Evolutionary conservation across 306 rosid genomes (phyloP), one percentile per base, ranked within the genome.

Genomic region (Carpinus viminea): DNA sequence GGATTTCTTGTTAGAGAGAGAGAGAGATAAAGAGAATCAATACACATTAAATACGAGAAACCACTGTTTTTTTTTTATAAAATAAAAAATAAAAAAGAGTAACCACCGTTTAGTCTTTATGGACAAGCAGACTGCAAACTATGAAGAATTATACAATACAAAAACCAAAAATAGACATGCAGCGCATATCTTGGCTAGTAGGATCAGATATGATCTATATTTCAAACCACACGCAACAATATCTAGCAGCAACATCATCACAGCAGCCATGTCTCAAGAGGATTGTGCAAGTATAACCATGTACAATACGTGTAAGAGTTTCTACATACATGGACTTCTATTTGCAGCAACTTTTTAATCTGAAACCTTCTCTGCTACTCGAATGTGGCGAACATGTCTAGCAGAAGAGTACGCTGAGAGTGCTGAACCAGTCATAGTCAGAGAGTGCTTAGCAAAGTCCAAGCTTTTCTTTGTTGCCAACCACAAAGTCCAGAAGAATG

Each of bases 401-500:
- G 84, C 87, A 78, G 88, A 68, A 45, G 97, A 75, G 78, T 84
- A 92, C 28, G 86, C 86, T 43, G 97, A 82, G 77, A 92, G 59
- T 54, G 85, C 90, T 4, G 97, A 86, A 69, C 94, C 80, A 62
- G 90, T 87, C 17, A 17, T 59, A 0, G 66, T 81, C 60, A 94
- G n/a, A 0, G 94, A 86, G 52, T 68, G 85, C 75, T 80, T 89
- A 8, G 92, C 98, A 20, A 94, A 70, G 34, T 83, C 87, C 17
- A 87, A 52, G 87, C 92, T 84, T 84, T 85, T 92, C 68, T 72
- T 82, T 51, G 80, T 71, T 75, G 84, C 94, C 81, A 92, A 80
- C 94, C 93, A 92, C 74, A 85, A 13, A 16, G 77, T 24, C 68
- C 76, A 90, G 57, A 90, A 86, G 87, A 92, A 90, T 80, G 91